Percentiles rank a stretch among this genome's conserved stretches.
phyloP scores from a whole-genome alignment of 345 rosid genomes.

The Camelina sativa region DNA sequence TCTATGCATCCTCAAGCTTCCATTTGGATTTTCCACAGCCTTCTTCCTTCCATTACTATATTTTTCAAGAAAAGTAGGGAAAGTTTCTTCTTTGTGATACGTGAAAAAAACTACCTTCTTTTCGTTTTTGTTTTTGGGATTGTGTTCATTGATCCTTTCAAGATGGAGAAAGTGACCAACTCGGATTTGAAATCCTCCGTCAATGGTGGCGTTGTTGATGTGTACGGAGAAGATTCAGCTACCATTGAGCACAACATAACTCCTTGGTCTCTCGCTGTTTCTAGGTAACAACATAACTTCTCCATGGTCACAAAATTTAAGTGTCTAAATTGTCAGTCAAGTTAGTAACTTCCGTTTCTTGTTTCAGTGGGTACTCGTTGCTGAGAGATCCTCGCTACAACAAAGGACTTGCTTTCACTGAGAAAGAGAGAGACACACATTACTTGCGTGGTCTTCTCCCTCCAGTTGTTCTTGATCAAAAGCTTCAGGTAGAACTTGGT shows the following conservation, averaged over 20 bases:
- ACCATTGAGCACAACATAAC: conserved; percentile 80
- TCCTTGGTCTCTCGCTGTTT: conserved; percentile 88
- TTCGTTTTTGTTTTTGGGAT: not conserved
- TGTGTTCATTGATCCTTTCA: conserved; percentile 18
- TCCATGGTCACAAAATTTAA: not conserved
- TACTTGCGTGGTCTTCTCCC: conserved; percentile 91
- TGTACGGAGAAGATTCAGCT: conserved; percentile 83
- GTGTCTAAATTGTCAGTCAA: not conserved
- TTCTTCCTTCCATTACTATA: conserved; percentile 23
- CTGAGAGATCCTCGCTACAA: conserved; percentile 87
- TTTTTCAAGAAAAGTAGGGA: not conserved
- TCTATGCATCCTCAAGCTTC: conserved; percentile 34
- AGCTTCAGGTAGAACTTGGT: conserved; percentile 63
- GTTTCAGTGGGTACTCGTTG: conserved; percentile 74
- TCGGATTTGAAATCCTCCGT: conserved; percentile 58
- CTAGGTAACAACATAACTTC: conserved; percentile 53
- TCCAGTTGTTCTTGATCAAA: conserved; percentile 65
- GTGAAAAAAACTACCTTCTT: not conserved
- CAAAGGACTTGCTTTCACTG: conserved; percentile 92
- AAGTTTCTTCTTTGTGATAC: not conserved
- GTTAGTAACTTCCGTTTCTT: conserved; percentile 3
- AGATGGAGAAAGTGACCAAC: conserved; percentile 65
- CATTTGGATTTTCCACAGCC: conserved; percentile 38
- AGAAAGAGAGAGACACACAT: conserved; percentile 84
- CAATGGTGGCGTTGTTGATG: conserved; percentile 77